Evolutionary conservation across 176 grass and related monocot species (phyloP), one percentile per base, ranked within the genome.

Genomic region (Oryza rufipogon): DNA sequence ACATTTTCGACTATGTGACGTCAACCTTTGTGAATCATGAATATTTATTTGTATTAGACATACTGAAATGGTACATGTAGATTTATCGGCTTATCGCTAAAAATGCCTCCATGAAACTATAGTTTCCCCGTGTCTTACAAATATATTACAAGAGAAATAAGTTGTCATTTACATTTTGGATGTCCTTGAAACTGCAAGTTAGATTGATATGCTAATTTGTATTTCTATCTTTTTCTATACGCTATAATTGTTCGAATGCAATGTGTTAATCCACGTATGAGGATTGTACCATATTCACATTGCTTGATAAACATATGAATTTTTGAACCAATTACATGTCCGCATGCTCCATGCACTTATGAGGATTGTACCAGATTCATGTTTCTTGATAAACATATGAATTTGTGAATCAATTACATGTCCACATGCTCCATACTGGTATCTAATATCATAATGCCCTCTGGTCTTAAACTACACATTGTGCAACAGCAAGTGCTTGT

Each of bases 201-300:
- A 71, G 12, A 76, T 85, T n/a, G 76, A 33, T 81, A 63, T 71
- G 49, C 65, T 78, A 64, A 82, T 46, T 76, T 79, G 32, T 32
- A 61, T 69, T 66, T 20, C 11, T 64, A 19, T 73, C 20, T 22
- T 65, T 60, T 48, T 45, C 52, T 71, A 0, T 14, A 33, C 4
- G 2, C 10, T 83, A 7, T 83, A 42, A 42, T 16, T 47, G 73
- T 79, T 66, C 12, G 69, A 74, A 80, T 80, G 41, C 5, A 17
- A 17, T 34, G 78, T 47, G 22, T 36, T 45, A 58, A 26, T 69
- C 28, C 44, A 52, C 26, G 19, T 76, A 45, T 44, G 56, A 74
- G 58, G 68, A 70, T 76, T 68, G 45, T 63, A 20, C 30, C 3
- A 74, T 26, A 32, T 63, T 64, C 19, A 66, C 9, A 0, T 3